These are phyloP conservation scores for Blakeslea trispora DNA, from an alignment of 371 early-diverging fungal species.

Conservation along the genomic window DNA sequence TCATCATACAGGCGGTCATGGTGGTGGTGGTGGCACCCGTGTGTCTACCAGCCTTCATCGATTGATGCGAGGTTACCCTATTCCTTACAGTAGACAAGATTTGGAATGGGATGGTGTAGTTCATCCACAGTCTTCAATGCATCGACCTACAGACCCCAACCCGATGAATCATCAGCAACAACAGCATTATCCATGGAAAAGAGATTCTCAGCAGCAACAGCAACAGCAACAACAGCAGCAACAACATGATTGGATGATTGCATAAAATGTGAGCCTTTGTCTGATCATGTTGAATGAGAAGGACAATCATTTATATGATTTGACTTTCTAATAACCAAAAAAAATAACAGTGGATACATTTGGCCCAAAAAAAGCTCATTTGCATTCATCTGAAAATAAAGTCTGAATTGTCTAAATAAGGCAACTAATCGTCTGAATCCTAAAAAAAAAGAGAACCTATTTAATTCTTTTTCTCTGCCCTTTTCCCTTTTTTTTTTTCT, in stretches of 20 bases:
- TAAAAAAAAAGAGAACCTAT: no score
- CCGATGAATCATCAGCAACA: conserved; percentile 3
- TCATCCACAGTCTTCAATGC: conserved; percentile 17
- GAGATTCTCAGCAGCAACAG: neutral
- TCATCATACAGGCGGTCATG: no score
- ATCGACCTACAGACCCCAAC: conserved; percentile 1
- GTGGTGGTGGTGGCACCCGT: neutral
- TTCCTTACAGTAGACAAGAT: conserved; percentile 38
- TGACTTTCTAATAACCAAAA: no score
- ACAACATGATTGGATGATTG: conserved; percentile 19
- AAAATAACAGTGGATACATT: no score
- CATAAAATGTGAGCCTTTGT: conserved; percentile 1
- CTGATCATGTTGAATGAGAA: conserved; percentile 1
- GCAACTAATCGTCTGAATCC: no score
- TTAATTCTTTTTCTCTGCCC: no score
- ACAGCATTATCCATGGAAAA: conserved; percentile 3
- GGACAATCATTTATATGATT: no score
- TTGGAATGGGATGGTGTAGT: conserved; percentile 52
- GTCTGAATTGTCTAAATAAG: no score
- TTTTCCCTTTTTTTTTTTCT: no score
- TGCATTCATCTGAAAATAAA: no score
- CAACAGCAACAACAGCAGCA: neutral
- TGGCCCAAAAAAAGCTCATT: no score
- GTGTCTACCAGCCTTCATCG: conserved; percentile 37
- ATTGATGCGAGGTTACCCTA: conserved; percentile 38